Evolutionary conservation across 305 asterid species (phyloP), one percentile per base, ranked within the genome.

Genomic region (Fraxinus albicans): DNA sequence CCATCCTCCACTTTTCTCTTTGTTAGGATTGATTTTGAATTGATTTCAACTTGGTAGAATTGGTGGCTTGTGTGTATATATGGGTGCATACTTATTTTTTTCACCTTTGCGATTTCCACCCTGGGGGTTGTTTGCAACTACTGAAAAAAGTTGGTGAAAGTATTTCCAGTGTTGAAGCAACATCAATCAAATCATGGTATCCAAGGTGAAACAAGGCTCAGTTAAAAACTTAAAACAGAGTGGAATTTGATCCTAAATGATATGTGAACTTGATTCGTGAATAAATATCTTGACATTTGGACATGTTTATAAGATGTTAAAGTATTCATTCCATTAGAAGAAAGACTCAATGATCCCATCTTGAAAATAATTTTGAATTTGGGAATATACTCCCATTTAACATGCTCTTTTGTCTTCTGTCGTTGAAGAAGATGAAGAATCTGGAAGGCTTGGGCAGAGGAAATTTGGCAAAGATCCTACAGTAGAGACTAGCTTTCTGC

Each of bases 401-500:
- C 78, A 9, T 34, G 58, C 77, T 81, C 40, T 69, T 74, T 82
- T 44, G n/a, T 67, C 67, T 81, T 84, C 70, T 79, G 50, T 55
- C 19, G 58, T 33, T 82, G 77, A 79, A 89, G 98, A 88, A 76
- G 79, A 85, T 38, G 93, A 86, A 53, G 98, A 89, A 73, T 65
- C 87, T 35, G 92, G 89, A 74, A 85, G 86, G 83, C 80, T 38
- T 2, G 86, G 83, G 65, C 82, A 83, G 72, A 87, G 85, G 73
- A 94, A 88, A 81, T 91, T 94, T 81, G 97, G 97, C 80, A 96
- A 96, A 88, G 99, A 96, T 87, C 98, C 99, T 82, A 91, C 98
- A 15, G 99, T 96, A 4, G 99, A 96, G 88, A 96, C 99, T 77
- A 90, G 99, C 88, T 94, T 96, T 86, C 90, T 96, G 90, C 99